phyloP scores from a whole-genome alignment of 805 yeast genomes.

The Barnettozyma siamensis region DNA sequence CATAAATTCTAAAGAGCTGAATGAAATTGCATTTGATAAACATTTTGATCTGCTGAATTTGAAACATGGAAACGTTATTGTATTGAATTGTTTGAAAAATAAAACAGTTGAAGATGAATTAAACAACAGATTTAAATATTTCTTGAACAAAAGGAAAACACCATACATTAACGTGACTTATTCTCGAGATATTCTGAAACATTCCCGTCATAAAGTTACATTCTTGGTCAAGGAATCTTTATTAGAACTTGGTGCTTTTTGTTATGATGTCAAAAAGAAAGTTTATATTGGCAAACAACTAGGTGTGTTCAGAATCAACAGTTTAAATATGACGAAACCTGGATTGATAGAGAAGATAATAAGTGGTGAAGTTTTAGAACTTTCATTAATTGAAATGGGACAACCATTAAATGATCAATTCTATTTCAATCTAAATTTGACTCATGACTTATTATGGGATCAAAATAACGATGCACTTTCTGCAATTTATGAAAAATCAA shows the following conservation, averaged over 20 bases:
- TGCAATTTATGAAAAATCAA: constrained; percentile 55
- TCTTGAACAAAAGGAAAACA: constrained; percentile 35
- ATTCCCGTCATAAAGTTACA: constrained; percentile 35
- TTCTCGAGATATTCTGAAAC: constrained; percentile 30
- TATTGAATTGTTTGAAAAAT: constrained; percentile 64
- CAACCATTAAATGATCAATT: constrained; percentile 21
- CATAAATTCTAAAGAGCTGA: constrained; percentile 74
- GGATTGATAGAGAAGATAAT: constrained; percentile 68
- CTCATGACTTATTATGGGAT: constrained; percentile 84
- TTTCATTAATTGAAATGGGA: constrained; percentile 36
- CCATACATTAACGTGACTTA: constrained; percentile 34
- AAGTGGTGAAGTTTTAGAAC: constrained; percentile 56
- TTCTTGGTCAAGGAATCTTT: constrained; percentile 59
- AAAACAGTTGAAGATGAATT: constrained; percentile 70
- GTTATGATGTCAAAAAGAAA: constrained; percentile 55
- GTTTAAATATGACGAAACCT: constrained; percentile 84
- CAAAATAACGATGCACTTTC: constrained; percentile 86
- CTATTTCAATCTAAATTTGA: constrained; percentile 46
- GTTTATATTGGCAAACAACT: constrained; percentile 74
- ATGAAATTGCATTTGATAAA: constrained; percentile 79
- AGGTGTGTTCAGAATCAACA: constrained; percentile 86
- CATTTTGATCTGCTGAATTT: constrained; percentile 70
- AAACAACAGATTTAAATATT: constrained; percentile 52
- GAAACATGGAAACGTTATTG: constrained; percentile 80
- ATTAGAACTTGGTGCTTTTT: constrained; percentile 78